These are phyloP conservation scores for Pythium diclinum DNA, from an alignment of 352 stramenopile species.

Conservation along the genomic window DNA sequence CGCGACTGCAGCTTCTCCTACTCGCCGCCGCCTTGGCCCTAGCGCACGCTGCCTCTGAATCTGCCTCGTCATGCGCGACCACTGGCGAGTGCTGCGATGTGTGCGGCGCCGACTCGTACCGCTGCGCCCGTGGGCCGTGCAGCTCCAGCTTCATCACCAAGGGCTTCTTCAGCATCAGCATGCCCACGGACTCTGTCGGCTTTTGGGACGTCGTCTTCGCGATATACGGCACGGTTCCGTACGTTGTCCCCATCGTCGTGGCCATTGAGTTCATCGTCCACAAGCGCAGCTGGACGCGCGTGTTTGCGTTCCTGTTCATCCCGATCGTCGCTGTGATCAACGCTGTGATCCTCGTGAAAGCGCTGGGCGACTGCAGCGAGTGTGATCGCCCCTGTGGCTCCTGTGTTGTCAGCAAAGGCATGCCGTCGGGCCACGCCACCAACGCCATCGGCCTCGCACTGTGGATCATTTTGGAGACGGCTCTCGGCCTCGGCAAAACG, in stretches of 20 bases:
- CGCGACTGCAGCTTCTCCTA: neutral
- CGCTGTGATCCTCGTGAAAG: constrained; percentile 37
- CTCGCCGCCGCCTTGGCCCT: neutral
- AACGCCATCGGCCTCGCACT: constrained; percentile 50
- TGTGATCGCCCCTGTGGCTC: constrained; percentile 46
- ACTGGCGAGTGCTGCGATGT: constrained; percentile 40
- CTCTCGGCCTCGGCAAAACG: constrained; percentile 33
- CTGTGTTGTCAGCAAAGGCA: constrained; percentile 44
- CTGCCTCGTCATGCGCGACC: neutral
- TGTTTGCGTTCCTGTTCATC: constrained; percentile 55
- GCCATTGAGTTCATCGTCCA: constrained; percentile 43
- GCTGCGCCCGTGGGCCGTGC: constrained; percentile 52
- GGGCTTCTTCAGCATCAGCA: constrained; percentile 53
- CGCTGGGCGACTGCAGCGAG: constrained; percentile 41
- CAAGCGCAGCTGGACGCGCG: constrained; percentile 39
- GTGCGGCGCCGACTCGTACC: constrained; percentile 42
- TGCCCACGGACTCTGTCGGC: constrained; percentile 29
- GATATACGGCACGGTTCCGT: constrained; percentile 58
- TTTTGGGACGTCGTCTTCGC: constrained; percentile 52
- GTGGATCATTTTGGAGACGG: constrained; percentile 47
- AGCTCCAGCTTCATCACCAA: constrained; percentile 41
- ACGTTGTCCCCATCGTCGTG: constrained; percentile 40
- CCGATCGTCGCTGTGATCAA: constrained; percentile 49
- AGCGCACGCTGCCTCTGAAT: neutral
- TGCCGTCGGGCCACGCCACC: constrained; percentile 52